Base-by-base conservation (phyloP, 2,329 filamentous ascomycete species). In the Clonostachys solani region DNA sequence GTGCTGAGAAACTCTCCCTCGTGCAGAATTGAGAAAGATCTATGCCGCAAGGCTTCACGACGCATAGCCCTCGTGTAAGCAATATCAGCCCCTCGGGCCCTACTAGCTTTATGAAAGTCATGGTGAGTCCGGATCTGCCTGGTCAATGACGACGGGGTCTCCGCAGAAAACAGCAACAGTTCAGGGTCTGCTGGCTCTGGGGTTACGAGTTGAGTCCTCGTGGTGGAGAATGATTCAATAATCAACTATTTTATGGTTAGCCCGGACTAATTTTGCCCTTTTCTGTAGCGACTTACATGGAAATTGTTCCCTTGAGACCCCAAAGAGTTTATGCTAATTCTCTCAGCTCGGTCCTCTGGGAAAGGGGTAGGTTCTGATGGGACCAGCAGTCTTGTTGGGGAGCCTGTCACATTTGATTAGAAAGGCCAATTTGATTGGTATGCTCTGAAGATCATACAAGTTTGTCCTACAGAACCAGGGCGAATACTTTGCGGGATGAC, bases 401-500 rank as follows among this genome's bases (percentile, higher is more conserved):
- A 15, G 5, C 57, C 45, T 53, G 43, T 54, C 51, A 52, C 61
- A 53, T 4, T 29, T 10, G 23, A 29, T 29, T 29, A 29, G 23
- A 29, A 29, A 29, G 23, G 23, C 9, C 9, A 29, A 29, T 29
- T 10, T 29, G 23, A 29, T 29, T 29, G 23, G 23, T 23, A 29
- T 29, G 3, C 8, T 29, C 23, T 29, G 23, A 19, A n/a, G 9
- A 43, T 44, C 62, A 54, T 50, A 51, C 3, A 64, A 63, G 34
- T 71, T 73, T 2, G 64, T 59, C 6, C 48, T 47, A 17, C 59
- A 52, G 45, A 71, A 71, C 5, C 34, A 36, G 52, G 52, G 50
- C 72, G 70, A 49, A 70, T 58, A 33, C 72, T 67, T 18, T 62
- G 64, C 1, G 69, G 66, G 8, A 74, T 72, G 19, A 60, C 49